Evolutionary conservation across 108 stramenopile species (phyloP).

Genomic region (Fistulifera pelliculosa): DNA sequence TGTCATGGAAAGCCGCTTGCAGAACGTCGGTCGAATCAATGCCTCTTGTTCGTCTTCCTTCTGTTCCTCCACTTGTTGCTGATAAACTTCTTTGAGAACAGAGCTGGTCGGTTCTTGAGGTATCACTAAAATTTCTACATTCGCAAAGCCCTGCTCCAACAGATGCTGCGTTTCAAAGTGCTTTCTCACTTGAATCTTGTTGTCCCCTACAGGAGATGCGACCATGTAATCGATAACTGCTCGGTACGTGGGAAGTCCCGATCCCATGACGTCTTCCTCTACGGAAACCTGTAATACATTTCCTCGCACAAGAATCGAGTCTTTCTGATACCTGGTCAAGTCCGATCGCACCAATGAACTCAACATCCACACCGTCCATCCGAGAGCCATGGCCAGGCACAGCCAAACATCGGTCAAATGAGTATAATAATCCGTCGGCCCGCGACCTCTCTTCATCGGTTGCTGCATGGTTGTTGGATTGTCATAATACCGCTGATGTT

Average conservation of each 20-base stretch:
- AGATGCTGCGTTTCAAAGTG: slow-evolving; percentile 25
- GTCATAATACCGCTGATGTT: slow-evolving; percentile 2
- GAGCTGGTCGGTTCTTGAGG: slow-evolving; percentile 31
- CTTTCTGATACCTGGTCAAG: slow-evolving; percentile 13
- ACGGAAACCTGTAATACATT: slow-evolving; percentile 33
- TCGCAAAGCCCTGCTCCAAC: slow-evolving; percentile 47
- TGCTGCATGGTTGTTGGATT: background rate
- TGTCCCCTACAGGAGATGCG: background rate
- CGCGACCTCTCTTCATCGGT: background rate
- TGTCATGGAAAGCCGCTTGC: slow-evolving; percentile 7
- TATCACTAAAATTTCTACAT: slow-evolving; percentile 38
- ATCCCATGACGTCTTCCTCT: slow-evolving; percentile 22
- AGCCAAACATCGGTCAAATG: slow-evolving; percentile 38
- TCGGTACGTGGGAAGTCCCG: slow-evolving; percentile 39
- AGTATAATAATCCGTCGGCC: slow-evolving; percentile 1
- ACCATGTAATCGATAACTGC: slow-evolving; percentile 40
- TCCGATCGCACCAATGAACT: slow-evolving; percentile 11
- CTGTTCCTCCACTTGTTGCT: slow-evolving; percentile 9
- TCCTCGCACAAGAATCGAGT: slow-evolving; percentile 19
- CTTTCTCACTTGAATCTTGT: slow-evolving; percentile 38
- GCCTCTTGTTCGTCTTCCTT: slow-evolving; percentile 12
- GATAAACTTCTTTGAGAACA: slow-evolving; percentile 14
- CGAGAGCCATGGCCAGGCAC: slow-evolving; percentile 35
- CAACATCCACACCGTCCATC: slow-evolving; percentile 31
- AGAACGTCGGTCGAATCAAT: background rate